Percentiles rank a stretch among this genome's conserved stretches.
These are phyloP conservation scores for Chlamydomonas eustigma DNA, from an alignment of 139 green algal species.

Conservation along the genomic window DNA sequence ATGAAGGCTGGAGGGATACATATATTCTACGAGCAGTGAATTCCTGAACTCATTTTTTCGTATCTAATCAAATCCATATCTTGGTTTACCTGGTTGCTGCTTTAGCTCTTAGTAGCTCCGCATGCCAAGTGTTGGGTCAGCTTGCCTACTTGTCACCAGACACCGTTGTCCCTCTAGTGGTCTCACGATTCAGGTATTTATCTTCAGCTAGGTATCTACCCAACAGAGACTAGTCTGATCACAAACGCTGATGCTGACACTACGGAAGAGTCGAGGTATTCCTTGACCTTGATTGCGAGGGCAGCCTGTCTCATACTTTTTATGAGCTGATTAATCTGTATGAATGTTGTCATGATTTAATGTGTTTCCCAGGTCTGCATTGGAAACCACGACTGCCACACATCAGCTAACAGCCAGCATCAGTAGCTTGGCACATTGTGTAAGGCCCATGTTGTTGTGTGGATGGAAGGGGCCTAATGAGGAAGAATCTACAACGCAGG, in stretches of 20 bases:
- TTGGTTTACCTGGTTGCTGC: neutral
- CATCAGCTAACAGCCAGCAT: conserved; percentile 54
- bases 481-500: conserved; percentile 30
- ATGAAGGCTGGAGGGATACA: neutral
- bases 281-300: no score
- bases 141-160: conserved; percentile 67
- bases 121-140: conserved; percentile 41
- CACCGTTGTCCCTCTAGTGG: conserved; percentile 71
- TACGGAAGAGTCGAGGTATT: no score
- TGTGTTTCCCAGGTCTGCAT: conserved; percentile 12
- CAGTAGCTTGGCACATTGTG: conserved; percentile 37
- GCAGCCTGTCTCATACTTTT: no score
- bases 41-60: neutral
- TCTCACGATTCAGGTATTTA: conserved; percentile 60
- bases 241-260: no score
- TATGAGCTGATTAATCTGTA: no score
- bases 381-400: conserved; percentile 68
- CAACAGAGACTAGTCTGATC: no score
- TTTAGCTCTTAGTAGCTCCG: conserved; percentile 12
- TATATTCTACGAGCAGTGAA: neutral
- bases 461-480: conserved; percentile 29
- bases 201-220: neutral
- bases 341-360: neutral
- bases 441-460: conserved; percentile 74
- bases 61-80: no score